Evolutionary conservation across 2,329 filamentous ascomycete species (phyloP), one percentile per base, ranked within the genome.

Genomic region (Neonectria magnoliae): DNA sequence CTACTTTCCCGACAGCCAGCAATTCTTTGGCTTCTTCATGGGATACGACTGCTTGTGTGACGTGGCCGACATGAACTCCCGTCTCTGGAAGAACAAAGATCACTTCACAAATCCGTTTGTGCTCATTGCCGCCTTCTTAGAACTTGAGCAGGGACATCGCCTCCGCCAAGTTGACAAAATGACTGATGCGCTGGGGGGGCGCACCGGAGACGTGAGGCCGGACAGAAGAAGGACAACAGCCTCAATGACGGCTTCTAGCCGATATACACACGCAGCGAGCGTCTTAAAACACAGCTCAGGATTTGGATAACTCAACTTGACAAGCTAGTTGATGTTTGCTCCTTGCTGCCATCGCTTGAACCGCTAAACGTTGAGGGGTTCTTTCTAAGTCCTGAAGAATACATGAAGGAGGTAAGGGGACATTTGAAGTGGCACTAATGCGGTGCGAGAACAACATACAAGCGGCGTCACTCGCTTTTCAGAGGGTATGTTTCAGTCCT

Each of bases 21-120:
- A n/a, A n/a, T n/a, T n/a, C n/a, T n/a, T n/a, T n/a, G n/a, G n/a
- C n/a, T n/a, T n/a, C n/a, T n/a, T n/a, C n/a, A n/a, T n/a, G n/a
- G n/a, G n/a, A n/a, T n/a, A n/a, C 22, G 22, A 22, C 22, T 22
- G 22, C 22, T 4, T 22, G 22, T 22, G 22, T 2, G 60, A 60
- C 4, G 41, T 60, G 6, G 41, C 36, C 4, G 27, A 50, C 2
- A 64, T 60, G 61, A 33, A 27, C 13, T 41, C 13, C 3, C 51
- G 44, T 11, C 57, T 64, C 22, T 36, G 20, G 11, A 27, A 25
- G 6, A 60, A 64, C 61, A 50, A 38, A 25, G 57, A 18, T 1
- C 60, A 55, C 27, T 3, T 55, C 4, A 16, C 60, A 5, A 60
- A 60, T 36, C 61, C 61, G 10, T 64, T 64, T 36, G 57, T 60